Percentiles rank a stretch among this genome's conserved stretches.
Conservation (phyloP, 2,329 filamentous ascomycete genomes). For the Fusarium odoratissimum region DNA sequence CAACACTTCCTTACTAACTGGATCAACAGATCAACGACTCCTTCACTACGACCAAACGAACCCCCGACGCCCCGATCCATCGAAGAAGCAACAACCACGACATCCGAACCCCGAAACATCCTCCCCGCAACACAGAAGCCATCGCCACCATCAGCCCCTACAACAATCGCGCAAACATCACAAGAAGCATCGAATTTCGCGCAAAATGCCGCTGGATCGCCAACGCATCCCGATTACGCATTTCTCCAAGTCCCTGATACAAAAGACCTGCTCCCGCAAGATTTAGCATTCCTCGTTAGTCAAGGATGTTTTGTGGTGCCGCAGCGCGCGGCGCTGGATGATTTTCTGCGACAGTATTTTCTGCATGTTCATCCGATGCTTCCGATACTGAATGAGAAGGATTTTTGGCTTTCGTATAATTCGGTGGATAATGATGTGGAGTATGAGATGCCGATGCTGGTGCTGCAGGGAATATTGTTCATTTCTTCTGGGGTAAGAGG, state of each 20-base stretch:
- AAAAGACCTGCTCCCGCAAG: slow-evolving; percentile 37
- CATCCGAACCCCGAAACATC: neutral
- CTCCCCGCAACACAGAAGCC: neutral
- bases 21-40: slow-evolving; percentile 1
- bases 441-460: slow-evolving; percentile 37
- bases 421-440: slow-evolving; percentile 8
- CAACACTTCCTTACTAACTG: neutral
- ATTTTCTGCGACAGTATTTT: slow-evolving; percentile 47
- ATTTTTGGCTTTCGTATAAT: slow-evolving; percentile 42
- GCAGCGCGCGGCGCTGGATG: slow-evolving; percentile 38
- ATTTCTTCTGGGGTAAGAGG: slow-evolving; percentile 35
- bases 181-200: neutral
- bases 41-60: neutral
- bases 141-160: neutral
- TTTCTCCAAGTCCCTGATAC: slow-evolving; percentile 40
- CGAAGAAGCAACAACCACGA: neutral
- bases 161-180: neutral
- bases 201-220: neutral
- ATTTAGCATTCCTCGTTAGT: slow-evolving; percentile 39
- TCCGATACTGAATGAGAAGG: slow-evolving; percentile 42
- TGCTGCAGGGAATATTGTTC: slow-evolving; percentile 40
- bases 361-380: slow-evolving; percentile 47
- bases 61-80: slow-evolving; percentile 11
- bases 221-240: slow-evolving; percentile 36
- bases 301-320: slow-evolving; percentile 46